Percentiles rank a stretch among this genome's conserved stretches.
These are phyloP conservation scores for Sugiyamaella valdiviana DNA, from an alignment of 805 yeast species.

Conservation along the genomic window DNA sequence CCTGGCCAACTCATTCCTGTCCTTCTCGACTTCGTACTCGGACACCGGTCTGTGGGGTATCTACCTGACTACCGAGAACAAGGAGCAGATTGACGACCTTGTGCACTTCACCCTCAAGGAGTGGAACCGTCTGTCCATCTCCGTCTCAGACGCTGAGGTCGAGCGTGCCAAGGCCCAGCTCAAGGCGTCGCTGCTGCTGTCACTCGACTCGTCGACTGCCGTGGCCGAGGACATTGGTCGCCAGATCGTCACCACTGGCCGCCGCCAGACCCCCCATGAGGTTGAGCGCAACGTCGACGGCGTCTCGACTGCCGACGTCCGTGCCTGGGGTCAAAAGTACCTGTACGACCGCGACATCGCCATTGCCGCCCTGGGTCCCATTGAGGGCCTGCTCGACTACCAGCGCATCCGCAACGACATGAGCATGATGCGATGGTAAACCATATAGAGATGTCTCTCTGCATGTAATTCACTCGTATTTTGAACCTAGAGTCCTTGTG, in stretches of 20 bases:
- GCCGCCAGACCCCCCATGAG: conserved; percentile 64
- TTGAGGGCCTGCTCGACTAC: conserved; percentile 63
- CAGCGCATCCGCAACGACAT: conserved; percentile 48
- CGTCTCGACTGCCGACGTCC: conserved; percentile 72
- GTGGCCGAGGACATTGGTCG: conserved; percentile 97
- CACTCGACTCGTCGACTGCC: conserved; percentile 92
- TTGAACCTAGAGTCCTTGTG: neutral
- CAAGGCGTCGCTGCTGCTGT: conserved; percentile 82
- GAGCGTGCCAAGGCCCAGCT: conserved; percentile 92
- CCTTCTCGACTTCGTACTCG: conserved; percentile 93
- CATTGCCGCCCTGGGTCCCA: conserved; percentile 85
- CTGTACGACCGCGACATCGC: conserved; percentile 75
- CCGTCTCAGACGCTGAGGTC: conserved; percentile 81
- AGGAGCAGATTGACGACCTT: conserved; percentile 56
- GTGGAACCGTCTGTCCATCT: conserved; percentile 80
- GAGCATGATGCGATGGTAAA: conserved; percentile 36
- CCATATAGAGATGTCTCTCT: neutral
- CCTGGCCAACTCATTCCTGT: conserved; percentile 90
- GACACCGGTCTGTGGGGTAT: conserved; percentile 98
- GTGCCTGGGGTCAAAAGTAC: conserved; percentile 82
- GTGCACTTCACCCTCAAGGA: conserved; percentile 73
- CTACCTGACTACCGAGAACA: conserved; percentile 78
- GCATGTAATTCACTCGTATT: neutral
- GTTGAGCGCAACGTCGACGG: conserved; percentile 69
- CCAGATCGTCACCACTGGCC: conserved; percentile 92